Evolutionary conservation across 192 early-diverging fungal genomes (phyloP), one percentile per base, ranked within the genome.

Genomic region (Gryganskiella cystojenkinii): DNA sequence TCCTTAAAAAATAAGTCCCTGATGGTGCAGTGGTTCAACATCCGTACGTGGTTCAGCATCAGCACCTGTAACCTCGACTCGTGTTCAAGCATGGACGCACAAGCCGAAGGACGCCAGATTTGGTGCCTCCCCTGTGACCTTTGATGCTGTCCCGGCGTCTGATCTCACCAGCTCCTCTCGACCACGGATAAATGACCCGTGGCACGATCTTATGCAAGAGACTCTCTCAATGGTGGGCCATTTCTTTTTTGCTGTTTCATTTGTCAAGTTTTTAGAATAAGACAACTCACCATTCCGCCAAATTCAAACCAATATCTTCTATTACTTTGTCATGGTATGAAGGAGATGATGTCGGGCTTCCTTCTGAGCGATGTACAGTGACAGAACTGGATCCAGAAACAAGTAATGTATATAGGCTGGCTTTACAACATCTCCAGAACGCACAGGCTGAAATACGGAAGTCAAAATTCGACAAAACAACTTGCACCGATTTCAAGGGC

Each of bases 201-300:
- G 54, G 54, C 64, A 66, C 56, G 64, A 66, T 47, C 64, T 66
- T 46, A 40, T 66, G 64, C 64, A 17, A 64, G 62, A 35, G 19
- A 54, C 62, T 54, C 51, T 64, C 34, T 64, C 35, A 27, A 34
- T 66, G 53, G 64, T 66, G 56, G 24, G 42, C 44, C 15, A 35
- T 35, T 66, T 56, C 46, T 47, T 20, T 51, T 51, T 51, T 25
- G 28, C 50, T 25, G 10, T 43, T 53, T 54, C 62, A 37, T 52
- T 54, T 7, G 54, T 40, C 46, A 52, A 35, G 40, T 28, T 66
- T 66, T 14, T 34, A 56, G 54, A 56, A 40, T 64, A 40, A 11
- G 25, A 54, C 51, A 64, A 34, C 19, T 20, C 31, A 15, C n/a
- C 54, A 6, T n/a, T 19, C 54, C 25, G n/a, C 51, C 22, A 35